phyloP scores from a whole-genome alignment of 441 rosid genomes.

The Kokia cookei region DNA sequence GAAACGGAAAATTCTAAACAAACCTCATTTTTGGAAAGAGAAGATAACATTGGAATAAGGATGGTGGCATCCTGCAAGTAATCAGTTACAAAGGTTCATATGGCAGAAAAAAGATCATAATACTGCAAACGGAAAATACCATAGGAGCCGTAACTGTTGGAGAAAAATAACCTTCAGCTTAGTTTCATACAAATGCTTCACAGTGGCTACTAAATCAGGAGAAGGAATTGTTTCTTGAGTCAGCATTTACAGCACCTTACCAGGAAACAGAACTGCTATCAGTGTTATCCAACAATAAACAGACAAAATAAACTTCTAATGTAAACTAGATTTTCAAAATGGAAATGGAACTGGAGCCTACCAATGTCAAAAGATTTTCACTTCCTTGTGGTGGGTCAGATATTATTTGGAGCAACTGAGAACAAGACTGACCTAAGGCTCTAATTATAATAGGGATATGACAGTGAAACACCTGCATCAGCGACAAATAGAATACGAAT shows the following conservation, averaged over 20 bases:
- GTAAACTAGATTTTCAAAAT: conserved; percentile 10
- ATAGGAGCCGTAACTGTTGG: not conserved
- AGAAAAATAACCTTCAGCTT: conserved; percentile 69
- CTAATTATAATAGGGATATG: conserved; percentile 82
- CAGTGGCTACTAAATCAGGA: conserved; percentile 76
- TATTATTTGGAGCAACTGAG: conserved; percentile 74
- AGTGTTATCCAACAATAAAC: conserved; percentile 17
- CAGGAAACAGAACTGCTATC: conserved; percentile 25
- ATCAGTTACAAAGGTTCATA: conserved; percentile 12
- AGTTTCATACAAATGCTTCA: conserved; percentile 90
- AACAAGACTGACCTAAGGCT: conserved; percentile 78
- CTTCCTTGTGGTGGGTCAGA: conserved; percentile 99
- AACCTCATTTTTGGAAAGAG: conserved; percentile 95
- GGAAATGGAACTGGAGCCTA: conserved; percentile 24
- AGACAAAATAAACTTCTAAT: conserved; percentile 10
- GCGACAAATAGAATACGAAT: not conserved
- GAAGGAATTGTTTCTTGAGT: conserved; percentile 85
- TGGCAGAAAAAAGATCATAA: not conserved
- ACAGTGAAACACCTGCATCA: conserved; percentile 86
- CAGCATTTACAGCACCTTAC: conserved; percentile 89
- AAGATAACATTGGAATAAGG: conserved; percentile 94
- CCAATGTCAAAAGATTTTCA: conserved; percentile 91
- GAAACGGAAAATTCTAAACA: conserved; percentile 8
- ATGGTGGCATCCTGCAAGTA: conserved; percentile 87
- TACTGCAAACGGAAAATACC: not conserved